Percentiles rank a stretch among this genome's conserved stretches.
phyloP scores from a whole-genome alignment of 2,329 filamentous ascomycete species.

The Aspergillus neotritici region DNA sequence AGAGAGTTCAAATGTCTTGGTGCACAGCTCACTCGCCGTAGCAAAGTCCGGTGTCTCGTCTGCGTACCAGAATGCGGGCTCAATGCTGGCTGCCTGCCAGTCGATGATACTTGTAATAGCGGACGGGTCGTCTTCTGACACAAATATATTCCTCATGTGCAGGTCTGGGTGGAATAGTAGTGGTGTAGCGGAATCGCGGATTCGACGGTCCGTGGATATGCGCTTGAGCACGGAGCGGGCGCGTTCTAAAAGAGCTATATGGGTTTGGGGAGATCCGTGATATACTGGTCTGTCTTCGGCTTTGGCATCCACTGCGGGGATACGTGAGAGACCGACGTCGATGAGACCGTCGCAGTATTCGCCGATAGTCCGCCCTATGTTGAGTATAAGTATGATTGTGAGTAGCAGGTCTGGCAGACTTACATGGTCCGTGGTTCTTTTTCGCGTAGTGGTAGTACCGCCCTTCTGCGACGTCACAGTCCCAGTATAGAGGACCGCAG shows the following conservation, averaged over 20 bases:
- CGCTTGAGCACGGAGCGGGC: slow-evolving; percentile 24
- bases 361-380: slow-evolving; percentile 29
- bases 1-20: slow-evolving; percentile 29
- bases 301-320: slow-evolving; percentile 22
- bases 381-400: slow-evolving; percentile 8
- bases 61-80: slow-evolving; percentile 38
- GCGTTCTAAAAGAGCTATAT: slow-evolving; percentile 28
- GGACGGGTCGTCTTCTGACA: slow-evolving; percentile 35
- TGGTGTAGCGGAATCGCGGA: slow-evolving; percentile 25
- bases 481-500: slow-evolving; percentile 25
- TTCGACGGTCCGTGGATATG: slow-evolving; percentile 22
- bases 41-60: slow-evolving; percentile 39
- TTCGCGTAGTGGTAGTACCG: slow-evolving; percentile 30
- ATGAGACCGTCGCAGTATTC: slow-evolving; percentile 35
- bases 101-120: slow-evolving; percentile 38
- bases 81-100: slow-evolving; percentile 39
- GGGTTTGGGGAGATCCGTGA: slow-evolving; percentile 31
- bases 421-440: slow-evolving; percentile 38
- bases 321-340: slow-evolving; percentile 34
- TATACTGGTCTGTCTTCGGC: slow-evolving; percentile 25
- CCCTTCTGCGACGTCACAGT: slow-evolving; percentile 9
- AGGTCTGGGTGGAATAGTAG: slow-evolving; percentile 38
- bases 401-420: slow-evolving; percentile 8
- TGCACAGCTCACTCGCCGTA: slow-evolving; percentile 25
- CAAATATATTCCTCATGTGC: slow-evolving; percentile 41